Base-by-base conservation (phyloP, 2,329 filamentous ascomycete species). In the Curvularia lunata region DNA sequence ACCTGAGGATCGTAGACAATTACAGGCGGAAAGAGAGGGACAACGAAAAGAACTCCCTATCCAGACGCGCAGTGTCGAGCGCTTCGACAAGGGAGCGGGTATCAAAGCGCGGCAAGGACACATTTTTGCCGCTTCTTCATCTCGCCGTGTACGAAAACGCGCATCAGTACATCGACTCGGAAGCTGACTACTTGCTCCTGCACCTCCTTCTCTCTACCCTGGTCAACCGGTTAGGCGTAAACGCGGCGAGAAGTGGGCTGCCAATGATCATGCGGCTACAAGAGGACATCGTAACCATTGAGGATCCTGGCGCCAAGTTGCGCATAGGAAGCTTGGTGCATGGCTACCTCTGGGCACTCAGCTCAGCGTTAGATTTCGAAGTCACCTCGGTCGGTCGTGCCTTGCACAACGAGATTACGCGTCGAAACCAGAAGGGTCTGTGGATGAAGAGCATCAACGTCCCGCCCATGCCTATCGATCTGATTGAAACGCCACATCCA, bases 231-330 rank as follows among this genome's bases (percentile, higher is more conserved):
- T 83, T 97, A 0, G 93, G 94, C 4, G 86, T 97, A 49, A 97
- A 97, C 72, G 90, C 91, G 16, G 85, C 85, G 5, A 85, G 89
- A 56, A 89, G 86, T 67, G 92, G 92, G 0, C 77, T 97, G 37
- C 92, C 93, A 1, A 97, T 97, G 92, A 84, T 97, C 10, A 87
- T 96, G 75, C 86, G 90, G 45, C 83, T 98, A 1, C 93, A 97
- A 74, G 91, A 96, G 69, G 91, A 95, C 62, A 90, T 95, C 30
- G 83, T 86, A 54, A 84, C 85, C 7, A 81, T 88, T 3, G 86
- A 88, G 46, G 84, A 84, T 23, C 86, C 89, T 0, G 75, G 86
- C 41, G 85, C 88, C 28, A 95, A 94, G 72, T 85, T 96, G 38
- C 89, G 91, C 42, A 82, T 96, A 42, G 92, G 91, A 28, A 92